Evolutionary conservation across 176 grass and related monocot genomes (phyloP).

Genomic region (sorghum (Sorghum bicolor)): Sorghum_bicolor_NCBIv3 NC_012874.2:16120001-16120500

Average conservation of each 20-base stretch:
- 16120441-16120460: neutral
- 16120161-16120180: too few relatives aligned
- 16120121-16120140: too few relatives aligned
- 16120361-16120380: neutral
- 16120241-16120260: neutral
- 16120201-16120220: neutral
- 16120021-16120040: too few relatives aligned
- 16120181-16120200: too few relatives aligned
- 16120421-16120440: neutral
- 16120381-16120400: neutral
- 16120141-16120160: too few relatives aligned
- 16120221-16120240: neutral
- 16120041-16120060: too few relatives aligned
- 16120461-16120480: neutral
- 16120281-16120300: neutral
- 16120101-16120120: too few relatives aligned
- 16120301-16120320: neutral
- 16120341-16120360: neutral
- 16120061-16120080: too few relatives aligned
- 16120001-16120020: too few relatives aligned
- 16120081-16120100: too few relatives aligned
- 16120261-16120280: neutral
- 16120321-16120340: neutral
- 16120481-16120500: neutral
- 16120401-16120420: neutral